These are phyloP conservation scores for Epichloe elymi DNA, from an alignment of 2,329 filamentous ascomycete genomes.

Conservation along the genomic window DNA sequence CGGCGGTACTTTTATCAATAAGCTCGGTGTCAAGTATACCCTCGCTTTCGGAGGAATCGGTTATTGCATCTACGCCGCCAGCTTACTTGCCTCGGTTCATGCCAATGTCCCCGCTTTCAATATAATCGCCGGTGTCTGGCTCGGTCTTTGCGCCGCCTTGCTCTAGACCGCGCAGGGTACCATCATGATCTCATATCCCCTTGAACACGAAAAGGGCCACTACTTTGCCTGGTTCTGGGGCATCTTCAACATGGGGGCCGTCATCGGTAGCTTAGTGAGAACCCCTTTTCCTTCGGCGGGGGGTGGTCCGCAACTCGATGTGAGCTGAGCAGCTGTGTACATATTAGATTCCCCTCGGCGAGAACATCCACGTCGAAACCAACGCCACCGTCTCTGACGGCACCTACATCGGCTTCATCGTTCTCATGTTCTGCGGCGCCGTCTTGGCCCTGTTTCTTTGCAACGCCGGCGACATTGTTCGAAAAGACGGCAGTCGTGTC, in stretches of 20 bases:
- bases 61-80: conserved; percentile 60
- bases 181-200: conserved; percentile 82
- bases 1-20: conserved; percentile 65
- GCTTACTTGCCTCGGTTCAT: conserved; percentile 58
- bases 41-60: conserved; percentile 61
- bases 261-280: conserved; percentile 57
- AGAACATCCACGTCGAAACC: conserved; percentile 47
- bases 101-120: conserved; percentile 26
- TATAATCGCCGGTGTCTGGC: conserved; percentile 61
- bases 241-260: conserved; percentile 85
- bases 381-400: conserved; percentile 49
- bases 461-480: conserved; percentile 59
- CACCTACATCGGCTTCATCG: conserved; percentile 78
- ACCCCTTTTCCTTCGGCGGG: too few species aligned
- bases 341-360: conserved; percentile 45
- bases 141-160: conserved; percentile 67
- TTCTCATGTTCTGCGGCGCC: conserved; percentile 67
- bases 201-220: conserved; percentile 67
- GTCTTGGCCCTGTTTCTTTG: conserved; percentile 55
- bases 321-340: not conserved
- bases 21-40: conserved; percentile 53
- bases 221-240: conserved; percentile 91
- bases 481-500: conserved; percentile 64
- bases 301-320: too few species aligned
- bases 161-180: conserved; percentile 75